phyloP scores from a whole-genome alignment of 1,139 yeast genomes.

The Candida labiduridarum region DNA sequence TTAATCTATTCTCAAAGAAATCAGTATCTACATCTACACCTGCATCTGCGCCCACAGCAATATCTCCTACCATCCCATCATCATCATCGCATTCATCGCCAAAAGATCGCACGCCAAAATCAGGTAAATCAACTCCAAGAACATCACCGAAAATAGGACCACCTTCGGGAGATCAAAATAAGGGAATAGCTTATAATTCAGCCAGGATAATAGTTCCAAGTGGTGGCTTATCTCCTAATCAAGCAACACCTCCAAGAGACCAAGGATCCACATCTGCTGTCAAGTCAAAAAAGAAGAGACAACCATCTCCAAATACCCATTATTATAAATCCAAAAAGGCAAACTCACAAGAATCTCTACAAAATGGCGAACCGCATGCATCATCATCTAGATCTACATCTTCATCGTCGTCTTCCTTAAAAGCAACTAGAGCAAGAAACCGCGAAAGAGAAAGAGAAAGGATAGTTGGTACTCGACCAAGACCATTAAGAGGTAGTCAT shows the following conservation, averaged over 20 bases:
- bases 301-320: neutral
- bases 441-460: slow-evolving; percentile 2
- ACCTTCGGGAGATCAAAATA: neutral
- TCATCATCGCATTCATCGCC: neutral
- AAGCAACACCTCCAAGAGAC: neutral
- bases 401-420: neutral
- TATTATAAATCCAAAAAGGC: slow-evolving; percentile 6
- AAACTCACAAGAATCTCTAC: neutral
- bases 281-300: neutral
- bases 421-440: neutral
- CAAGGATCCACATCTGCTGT: neutral
- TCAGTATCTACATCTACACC: neutral
- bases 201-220: slow-evolving; percentile 8
- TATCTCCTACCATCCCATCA: neutral
- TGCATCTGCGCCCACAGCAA: neutral
- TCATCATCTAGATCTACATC: neutral
- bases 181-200: slow-evolving; percentile 10
- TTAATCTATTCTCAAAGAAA: slow-evolving; percentile 10
- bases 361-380: neutral
- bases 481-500: slow-evolving; percentile 4
- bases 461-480: neutral
- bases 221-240: neutral
- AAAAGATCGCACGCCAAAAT: neutral
- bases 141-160: neutral
- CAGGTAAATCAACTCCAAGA: slow-evolving; percentile 3